Evolutionary conservation across 495 filamentous ascomycete genomes (phyloP).

Genomic region (Neurospora sp.): DNA sequence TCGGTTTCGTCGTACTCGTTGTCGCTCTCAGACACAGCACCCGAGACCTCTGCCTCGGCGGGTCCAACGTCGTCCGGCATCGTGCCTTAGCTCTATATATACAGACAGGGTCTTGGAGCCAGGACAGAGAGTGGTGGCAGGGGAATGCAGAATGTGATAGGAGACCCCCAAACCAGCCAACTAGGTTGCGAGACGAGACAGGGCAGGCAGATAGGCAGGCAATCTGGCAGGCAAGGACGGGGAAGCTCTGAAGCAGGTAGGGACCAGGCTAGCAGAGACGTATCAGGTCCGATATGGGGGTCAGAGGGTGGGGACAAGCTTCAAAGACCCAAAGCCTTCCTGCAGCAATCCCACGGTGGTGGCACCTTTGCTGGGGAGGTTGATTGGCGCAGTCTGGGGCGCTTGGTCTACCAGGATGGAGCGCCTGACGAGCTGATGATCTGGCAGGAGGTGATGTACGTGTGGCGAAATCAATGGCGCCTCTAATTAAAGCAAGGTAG

Average conservation of each 20-base stretch:
- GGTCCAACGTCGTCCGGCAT: constrained; percentile 37
- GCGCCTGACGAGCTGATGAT: constrained; percentile 6
- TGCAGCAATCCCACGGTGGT: constrained; percentile 23
- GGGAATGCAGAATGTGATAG: constrained; percentile 22
- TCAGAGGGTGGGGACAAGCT: constrained; percentile 5
- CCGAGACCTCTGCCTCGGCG: constrained; percentile 39
- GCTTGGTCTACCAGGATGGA: constrained; percentile 9
- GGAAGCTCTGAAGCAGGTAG: background rate
- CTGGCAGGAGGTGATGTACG: constrained; percentile 9
- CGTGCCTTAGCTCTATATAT: constrained; percentile 38
- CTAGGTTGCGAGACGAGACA: constrained; percentile 11
- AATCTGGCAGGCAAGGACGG: background rate
- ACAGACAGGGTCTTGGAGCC: constrained; percentile 14
- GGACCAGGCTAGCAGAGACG: background rate
- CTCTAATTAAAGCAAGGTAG: constrained; percentile 14
- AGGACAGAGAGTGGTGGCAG: constrained; percentile 6
- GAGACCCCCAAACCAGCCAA: constrained; percentile 19
- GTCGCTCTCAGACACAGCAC: constrained; percentile 45
- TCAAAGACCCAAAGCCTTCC: constrained; percentile 8
- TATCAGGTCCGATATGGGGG: constrained; percentile 12
- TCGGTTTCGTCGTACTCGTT: constrained; percentile 41
- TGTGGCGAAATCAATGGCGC: constrained; percentile 12
- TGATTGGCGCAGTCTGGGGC: constrained; percentile 21
- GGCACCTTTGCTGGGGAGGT: constrained; percentile 12
- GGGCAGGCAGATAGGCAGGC: constrained; percentile 2